Evolutionary conservation across 495 filamentous ascomycete species (phyloP).

Genomic region (Xylaria palmicola): DNA sequence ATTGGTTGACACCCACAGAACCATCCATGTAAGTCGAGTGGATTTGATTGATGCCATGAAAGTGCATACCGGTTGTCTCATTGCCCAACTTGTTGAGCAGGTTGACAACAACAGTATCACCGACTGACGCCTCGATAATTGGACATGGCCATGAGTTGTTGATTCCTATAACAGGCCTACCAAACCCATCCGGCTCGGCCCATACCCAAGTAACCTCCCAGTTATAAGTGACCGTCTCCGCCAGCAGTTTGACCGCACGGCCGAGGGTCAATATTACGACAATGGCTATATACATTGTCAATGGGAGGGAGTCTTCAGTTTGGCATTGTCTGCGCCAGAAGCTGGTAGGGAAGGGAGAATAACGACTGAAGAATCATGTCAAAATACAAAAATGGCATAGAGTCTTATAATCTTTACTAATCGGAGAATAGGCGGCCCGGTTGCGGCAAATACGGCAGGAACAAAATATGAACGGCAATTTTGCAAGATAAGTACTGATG

Average conservation of each 20-base stretch:
- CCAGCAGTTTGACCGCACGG: constrained; percentile 23
- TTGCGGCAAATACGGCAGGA: no score
- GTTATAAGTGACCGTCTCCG: constrained; percentile 39
- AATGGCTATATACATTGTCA: background rate
- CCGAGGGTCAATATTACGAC: background rate
- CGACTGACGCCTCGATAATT: constrained; percentile 63
- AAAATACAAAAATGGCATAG: background rate
- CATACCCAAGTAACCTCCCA: constrained; percentile 74
- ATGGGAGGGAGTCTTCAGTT: background rate
- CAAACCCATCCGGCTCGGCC: constrained; percentile 65
- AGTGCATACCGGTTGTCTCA: constrained; percentile 72
- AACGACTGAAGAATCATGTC: no score
- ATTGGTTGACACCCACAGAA: constrained; percentile 65
- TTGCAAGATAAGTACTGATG: no score
- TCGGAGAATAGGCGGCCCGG: no score
- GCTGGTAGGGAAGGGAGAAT: no score
- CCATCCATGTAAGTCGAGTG: constrained; percentile 75
- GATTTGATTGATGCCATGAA: constrained; percentile 76
- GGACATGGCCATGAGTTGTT: constrained; percentile 76
- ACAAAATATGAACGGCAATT: no score
- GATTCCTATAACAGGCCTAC: constrained; percentile 71
- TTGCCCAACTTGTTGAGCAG: constrained; percentile 72
- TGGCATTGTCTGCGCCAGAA: no score
- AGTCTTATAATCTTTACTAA: no score
- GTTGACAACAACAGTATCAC: constrained; percentile 70